Base-by-base conservation (phyloP, 2,329 filamentous ascomycete species). In the Ambrosiella xylebori region DNA sequence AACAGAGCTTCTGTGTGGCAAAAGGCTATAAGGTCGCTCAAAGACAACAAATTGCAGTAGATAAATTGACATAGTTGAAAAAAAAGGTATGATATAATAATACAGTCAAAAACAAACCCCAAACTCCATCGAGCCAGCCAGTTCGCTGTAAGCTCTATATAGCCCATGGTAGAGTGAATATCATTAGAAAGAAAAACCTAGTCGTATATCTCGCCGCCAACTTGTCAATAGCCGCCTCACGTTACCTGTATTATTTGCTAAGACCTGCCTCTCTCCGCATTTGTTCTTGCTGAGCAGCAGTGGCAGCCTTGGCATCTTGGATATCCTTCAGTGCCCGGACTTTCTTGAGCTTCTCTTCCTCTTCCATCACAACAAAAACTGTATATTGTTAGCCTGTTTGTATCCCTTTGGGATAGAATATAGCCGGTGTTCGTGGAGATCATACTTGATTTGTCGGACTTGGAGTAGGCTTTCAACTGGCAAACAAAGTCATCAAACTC, bases 401-500 rank as follows among this genome's bases (percentile, higher is more conserved):
- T 27, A 27, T 27, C 27, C 2, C 5, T 27, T 27, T 27, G 27
- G 5, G 27, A 3, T 3, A 27, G 27, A 27, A 27, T 27, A 27
- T 27, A 27, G 5, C 27, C 9, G 6, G 4, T 47, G 44, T 5
- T 2, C 11, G 19, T 13, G 8, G 4, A 19, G 11, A 54, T 73
- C 84, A 61, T 76, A 95, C 89, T 95, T 49, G 87, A 87, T 73
- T 91, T 95, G 67, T 95, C 85, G 12, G 85, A 93, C 73, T 90
- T 94, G 35, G 88, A 86, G 69, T 90, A 88, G 65, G 91, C 81
- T 76, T 95, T 96, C 67, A 98, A 71, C 65, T 84, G 82, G 54
- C 67, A 78, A 36, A 96, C 86, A 66, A 95, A 97, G 58, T 89
- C 79, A 67, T 96, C 86, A 65, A 95, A 95, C 60, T 96, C 89